These are phyloP conservation scores for Lyophyllum decastes DNA, from an alignment of 768 basidiomycete species.

Conservation along the genomic window DNA sequence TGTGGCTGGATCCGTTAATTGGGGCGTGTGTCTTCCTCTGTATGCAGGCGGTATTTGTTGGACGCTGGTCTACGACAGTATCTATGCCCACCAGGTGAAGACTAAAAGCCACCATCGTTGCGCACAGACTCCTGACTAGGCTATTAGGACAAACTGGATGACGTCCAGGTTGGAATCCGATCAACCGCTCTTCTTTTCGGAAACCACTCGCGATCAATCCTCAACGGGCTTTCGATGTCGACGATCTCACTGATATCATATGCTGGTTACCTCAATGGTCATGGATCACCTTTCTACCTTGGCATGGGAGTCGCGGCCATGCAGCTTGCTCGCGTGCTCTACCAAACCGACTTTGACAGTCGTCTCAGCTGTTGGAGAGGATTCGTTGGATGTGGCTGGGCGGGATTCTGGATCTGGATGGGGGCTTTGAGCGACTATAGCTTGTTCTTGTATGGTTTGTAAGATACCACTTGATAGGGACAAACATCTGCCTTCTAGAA, in stretches of 20 bases:
- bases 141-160: slow-evolving; percentile 86
- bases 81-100: slow-evolving; percentile 92
- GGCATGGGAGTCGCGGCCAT: slow-evolving; percentile 71
- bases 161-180: slow-evolving; percentile 83
- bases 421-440: slow-evolving; percentile 75
- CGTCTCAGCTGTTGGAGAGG: slow-evolving; percentile 87
- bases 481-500: not conserved
- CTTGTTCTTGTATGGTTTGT: slow-evolving; percentile 25
- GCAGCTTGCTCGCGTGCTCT: slow-evolving; percentile 79
- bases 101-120: slow-evolving; percentile 8
- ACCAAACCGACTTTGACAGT: slow-evolving; percentile 72
- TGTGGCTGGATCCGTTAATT: slow-evolving; percentile 77
- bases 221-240: slow-evolving; percentile 70
- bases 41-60: slow-evolving; percentile 90
- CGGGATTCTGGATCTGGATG: slow-evolving; percentile 86
- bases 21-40: slow-evolving; percentile 82
- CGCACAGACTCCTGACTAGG: not conserved
- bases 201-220: slow-evolving; percentile 69
- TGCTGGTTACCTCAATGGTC: slow-evolving; percentile 79
- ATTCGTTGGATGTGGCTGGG: slow-evolving; percentile 86
- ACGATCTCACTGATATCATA: slow-evolving; percentile 74
- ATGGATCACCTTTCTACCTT: slow-evolving; percentile 77
- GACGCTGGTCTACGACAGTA: slow-evolving; percentile 97
- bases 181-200: slow-evolving; percentile 95
- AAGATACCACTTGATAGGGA: not conserved